Evolutionary conservation across 2,329 filamentous ascomycete species (phyloP), one percentile per base, ranked within the genome.

Genomic region (Talaromyces sp.): DNA sequence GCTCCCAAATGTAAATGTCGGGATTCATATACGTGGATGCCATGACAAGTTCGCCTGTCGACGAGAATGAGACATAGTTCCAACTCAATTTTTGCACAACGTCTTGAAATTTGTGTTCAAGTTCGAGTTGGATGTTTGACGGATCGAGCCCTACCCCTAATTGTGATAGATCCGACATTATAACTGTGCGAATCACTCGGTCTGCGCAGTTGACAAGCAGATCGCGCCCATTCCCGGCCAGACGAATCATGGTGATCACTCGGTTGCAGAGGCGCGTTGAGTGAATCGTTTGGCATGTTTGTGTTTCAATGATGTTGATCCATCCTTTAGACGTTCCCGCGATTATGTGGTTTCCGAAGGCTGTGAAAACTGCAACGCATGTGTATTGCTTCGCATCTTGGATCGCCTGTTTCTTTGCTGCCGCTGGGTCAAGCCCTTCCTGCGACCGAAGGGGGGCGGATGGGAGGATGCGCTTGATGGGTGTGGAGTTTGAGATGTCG

Each of bases 21-120:
- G 97, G 92, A 70, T 99, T 99, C 81, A 97, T 97, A 74, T 92
- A 96, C 1, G 94, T 97, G 27, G 92, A 96, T 0, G 95, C 94
- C 26, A 92, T 92, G 46, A 99, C 92, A 72, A 97, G 97, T 75
- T 99, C 94, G 57, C 92, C 92, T 0, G 90, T 94, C 0, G 91
- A 89, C 69, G 91, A 96, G 73, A 99, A 97, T 0, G 92, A 92
- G 61, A 96, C 92, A 70, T 97, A 92, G 70, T 97, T 99, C 94
- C 94, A 99, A 7, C 90, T 92, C 12, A 97, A 79, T 51, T 90
- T 87, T 71, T 99, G 97, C 56, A 99, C 94, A 3, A 97, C 89
- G 71, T 99, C 95, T 74, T 97, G 92, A 69, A 97, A 99, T 72
- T 97, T 97, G 78, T 99, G 94, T 75, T 99, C 93, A 12, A 97